Conservation (phyloP, 2,329 filamentous ascomycete genomes). For the Venturia effusa region DNA sequence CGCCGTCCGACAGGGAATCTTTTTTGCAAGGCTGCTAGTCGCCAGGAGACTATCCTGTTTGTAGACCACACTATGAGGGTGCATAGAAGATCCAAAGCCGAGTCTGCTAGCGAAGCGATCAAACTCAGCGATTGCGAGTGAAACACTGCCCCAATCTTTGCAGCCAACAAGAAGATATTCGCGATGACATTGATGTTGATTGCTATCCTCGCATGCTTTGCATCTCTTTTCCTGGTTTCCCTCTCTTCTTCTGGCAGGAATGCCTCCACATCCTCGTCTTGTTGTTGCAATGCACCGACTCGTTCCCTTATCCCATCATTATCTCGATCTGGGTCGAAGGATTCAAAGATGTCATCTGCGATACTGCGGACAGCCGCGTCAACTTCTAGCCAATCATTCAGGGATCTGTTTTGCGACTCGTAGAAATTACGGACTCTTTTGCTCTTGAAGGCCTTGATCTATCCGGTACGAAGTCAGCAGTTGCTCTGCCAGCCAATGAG, state of each 20-base stretch:
- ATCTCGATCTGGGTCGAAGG: constrained; percentile 48
- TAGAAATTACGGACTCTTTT: constrained; percentile 46
- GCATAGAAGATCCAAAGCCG: constrained; percentile 49
- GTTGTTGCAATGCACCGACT: constrained; percentile 38
- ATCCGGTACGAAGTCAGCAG: neutral
- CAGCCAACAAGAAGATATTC: constrained; percentile 45
- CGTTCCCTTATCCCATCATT: constrained; percentile 41
- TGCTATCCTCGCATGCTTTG: constrained; percentile 42
- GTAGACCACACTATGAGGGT: constrained; percentile 52
- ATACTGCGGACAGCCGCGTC: constrained; percentile 46
- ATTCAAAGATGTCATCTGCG: constrained; percentile 49
- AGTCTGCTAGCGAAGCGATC: constrained; percentile 51
- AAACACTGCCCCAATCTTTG: constrained; percentile 45
- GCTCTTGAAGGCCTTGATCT: constrained; percentile 40
- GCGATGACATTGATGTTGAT: constrained; percentile 52
- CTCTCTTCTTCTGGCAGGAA: constrained; percentile 46
- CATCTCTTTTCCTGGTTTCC: constrained; percentile 34
- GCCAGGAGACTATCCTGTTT: constrained; percentile 48
- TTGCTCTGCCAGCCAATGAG: neutral
- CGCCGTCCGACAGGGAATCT: constrained; percentile 60
- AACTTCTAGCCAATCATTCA: constrained; percentile 50
- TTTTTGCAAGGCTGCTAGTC: constrained; percentile 36
- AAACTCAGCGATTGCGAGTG: constrained; percentile 41
- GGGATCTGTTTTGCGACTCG: constrained; percentile 40
- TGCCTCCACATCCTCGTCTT: constrained; percentile 40